Conservation (phyloP, 1,284 basidiomycete genomes). For the Heterobasidion annosum region DNA sequence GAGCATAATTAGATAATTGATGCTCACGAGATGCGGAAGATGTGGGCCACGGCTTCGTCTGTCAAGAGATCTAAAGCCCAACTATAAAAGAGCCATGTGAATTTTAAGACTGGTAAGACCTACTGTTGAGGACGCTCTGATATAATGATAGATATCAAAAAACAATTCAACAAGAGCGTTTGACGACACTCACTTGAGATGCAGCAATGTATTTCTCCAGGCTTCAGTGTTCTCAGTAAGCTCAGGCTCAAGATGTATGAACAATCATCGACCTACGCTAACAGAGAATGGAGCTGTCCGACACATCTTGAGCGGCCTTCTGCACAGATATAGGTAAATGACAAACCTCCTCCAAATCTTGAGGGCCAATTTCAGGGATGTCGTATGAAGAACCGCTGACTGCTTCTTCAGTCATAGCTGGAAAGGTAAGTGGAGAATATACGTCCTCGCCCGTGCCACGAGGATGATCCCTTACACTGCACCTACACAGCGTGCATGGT, state of each 20-base stretch:
- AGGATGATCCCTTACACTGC: conserved; percentile 32
- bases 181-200: conserved; percentile 37
- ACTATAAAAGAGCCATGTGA: background rate
- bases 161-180: background rate
- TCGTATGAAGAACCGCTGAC: conserved; percentile 6
- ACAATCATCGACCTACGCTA: conserved; percentile 34
- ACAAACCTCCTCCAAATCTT: conserved; percentile 36
- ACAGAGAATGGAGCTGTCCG: conserved; percentile 39
- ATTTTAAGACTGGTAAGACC: conserved; percentile 4
- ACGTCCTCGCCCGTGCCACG: conserved; percentile 29
- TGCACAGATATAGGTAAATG: background rate
- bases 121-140: conserved; percentile 47
- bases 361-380: conserved; percentile 22
- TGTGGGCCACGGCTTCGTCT: conserved; percentile 35
- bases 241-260: background rate
- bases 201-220: conserved; percentile 59
- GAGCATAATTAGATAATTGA: conserved; percentile 12
- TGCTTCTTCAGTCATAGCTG: conserved; percentile 9
- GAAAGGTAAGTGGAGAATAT: conserved; percentile 24
- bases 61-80: conserved; percentile 15
- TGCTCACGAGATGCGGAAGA: conserved; percentile 48
- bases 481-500: conserved; percentile 20
- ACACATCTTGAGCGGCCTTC: background rate
- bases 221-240: conserved; percentile 20
- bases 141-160: background rate